Evolutionary conservation across 2,329 filamentous ascomycete genomes (phyloP).

Genomic region (Microdochium trichocladiopsis): DNA sequence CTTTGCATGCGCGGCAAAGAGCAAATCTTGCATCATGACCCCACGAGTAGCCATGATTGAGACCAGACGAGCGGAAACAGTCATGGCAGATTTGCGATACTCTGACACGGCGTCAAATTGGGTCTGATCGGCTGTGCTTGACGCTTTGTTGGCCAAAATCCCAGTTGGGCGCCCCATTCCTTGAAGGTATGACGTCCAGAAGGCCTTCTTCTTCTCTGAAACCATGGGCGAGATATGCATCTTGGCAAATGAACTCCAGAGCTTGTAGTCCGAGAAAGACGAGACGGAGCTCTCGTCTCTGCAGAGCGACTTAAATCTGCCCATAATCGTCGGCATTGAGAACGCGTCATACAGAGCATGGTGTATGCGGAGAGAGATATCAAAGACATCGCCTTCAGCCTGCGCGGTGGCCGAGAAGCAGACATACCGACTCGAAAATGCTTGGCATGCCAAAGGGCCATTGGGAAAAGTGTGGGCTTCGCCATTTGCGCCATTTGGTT

Average conservation of each 20-base stretch:
- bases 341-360: conserved; percentile 86
- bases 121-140: neutral
- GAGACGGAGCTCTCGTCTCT: neutral
- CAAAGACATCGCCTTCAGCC: conserved; percentile 11
- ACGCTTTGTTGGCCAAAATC: neutral
- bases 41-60: conserved; percentile 30
- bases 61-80: conserved; percentile 8
- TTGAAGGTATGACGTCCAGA: conserved; percentile 43
- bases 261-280: neutral
- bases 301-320: conserved; percentile 24
- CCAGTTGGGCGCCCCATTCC: too few relatives aligned
- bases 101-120: conserved; percentile 4
- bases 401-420: neutral
- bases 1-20: too few relatives aligned
- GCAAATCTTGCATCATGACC: conserved; percentile 63
- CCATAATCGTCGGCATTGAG: conserved; percentile 60
- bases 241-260: conserved; percentile 17
- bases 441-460: neutral
- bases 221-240: conserved; percentile 8
- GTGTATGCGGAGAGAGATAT: conserved; percentile 58
- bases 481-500: conserved; percentile 22
- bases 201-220: conserved; percentile 11
- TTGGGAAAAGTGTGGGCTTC: conserved; percentile 1
- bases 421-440: neutral
- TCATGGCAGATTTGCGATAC: conserved; percentile 10